Percentiles rank a stretch among this genome's conserved stretches.
These are phyloP conservation scores for Pulveroboletus sp. DNA, from an alignment of 768 basidiomycete species.

Conservation along the genomic window DNA sequence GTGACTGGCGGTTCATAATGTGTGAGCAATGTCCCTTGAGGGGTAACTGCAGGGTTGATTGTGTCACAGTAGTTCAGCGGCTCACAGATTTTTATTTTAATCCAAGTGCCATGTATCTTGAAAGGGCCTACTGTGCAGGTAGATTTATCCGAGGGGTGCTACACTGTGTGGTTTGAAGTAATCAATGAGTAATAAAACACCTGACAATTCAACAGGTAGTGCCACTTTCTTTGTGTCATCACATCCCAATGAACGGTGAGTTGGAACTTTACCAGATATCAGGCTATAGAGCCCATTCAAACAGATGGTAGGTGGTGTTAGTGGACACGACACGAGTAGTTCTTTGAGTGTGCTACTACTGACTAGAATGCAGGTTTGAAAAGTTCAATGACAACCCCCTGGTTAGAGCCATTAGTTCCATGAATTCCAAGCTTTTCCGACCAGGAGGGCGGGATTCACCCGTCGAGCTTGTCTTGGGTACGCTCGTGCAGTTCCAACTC, in stretches of 20 bases:
- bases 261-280: conserved; percentile 27
- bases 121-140: no score
- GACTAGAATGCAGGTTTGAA: conserved; percentile 21
- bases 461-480: conserved; percentile 45
- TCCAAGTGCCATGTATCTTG: no score
- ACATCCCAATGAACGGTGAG: conserved; percentile 8
- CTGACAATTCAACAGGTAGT: no score
- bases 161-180: no score
- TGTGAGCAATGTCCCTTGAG: no score
- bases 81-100: no score
- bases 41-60: no score
- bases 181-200: no score
- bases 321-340: background rate
- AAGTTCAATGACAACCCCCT: conserved; percentile 34
- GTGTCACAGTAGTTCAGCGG: no score
- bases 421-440: conserved; percentile 29
- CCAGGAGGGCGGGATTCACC: conserved; percentile 22
- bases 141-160: no score
- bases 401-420: conserved; percentile 25
- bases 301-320: conserved; percentile 19
- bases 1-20: no score
- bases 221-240: background rate
- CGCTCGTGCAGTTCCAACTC: background rate
- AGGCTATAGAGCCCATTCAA: conserved; percentile 27
- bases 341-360: background rate